These are phyloP conservation scores for Malus domestica DNA, from an alignment of 306 rosid species.

Conservation along the genomic window ASM211411v1 NC_041805.1:2578501-2579000, in stretches of 20 bases:
- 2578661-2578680: background rate
- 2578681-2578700: slow-evolving; percentile 38
- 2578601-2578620: slow-evolving; percentile 15
- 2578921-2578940: background rate
- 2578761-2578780: slow-evolving; percentile 23
- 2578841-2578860: slow-evolving; percentile 95
- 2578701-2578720: slow-evolving; percentile 59
- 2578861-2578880: slow-evolving; percentile 85
- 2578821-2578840: slow-evolving; percentile 97
- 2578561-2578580: slow-evolving; percentile 29
- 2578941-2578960: background rate
- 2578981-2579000: too few species aligned
- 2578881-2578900: slow-evolving; percentile 90
- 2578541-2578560: background rate
- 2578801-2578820: slow-evolving; percentile 66
- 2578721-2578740: slow-evolving; percentile 79
- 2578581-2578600: slow-evolving; percentile 28
- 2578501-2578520: background rate
- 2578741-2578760: slow-evolving; percentile 10
- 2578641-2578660: slow-evolving; percentile 6
- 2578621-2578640: slow-evolving; percentile 20
- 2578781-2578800: slow-evolving; percentile 9
- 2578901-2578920: slow-evolving; percentile 32
- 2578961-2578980: background rate
- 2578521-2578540: background rate